Percentiles rank a stretch among this genome's conserved stretches.
These are phyloP conservation scores for Parmelia sp. DNA, from an alignment of 495 filamentous ascomycete species.

Conservation along the genomic window DNA sequence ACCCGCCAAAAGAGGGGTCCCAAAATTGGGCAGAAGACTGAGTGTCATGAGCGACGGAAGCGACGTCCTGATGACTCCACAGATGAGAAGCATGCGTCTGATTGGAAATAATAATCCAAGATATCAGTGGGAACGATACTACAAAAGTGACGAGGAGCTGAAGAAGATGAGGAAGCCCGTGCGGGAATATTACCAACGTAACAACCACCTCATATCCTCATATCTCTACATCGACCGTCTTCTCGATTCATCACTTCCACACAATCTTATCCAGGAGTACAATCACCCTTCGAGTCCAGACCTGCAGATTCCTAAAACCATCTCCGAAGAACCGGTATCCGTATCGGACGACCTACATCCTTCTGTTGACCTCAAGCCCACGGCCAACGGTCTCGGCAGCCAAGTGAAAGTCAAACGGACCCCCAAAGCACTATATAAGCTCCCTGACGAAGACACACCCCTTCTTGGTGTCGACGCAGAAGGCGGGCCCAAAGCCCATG, in stretches of 20 bases:
- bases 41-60: slow-evolving; percentile 34
- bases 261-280: slow-evolving; percentile 83
- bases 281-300: slow-evolving; percentile 33
- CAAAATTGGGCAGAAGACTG: slow-evolving; percentile 26
- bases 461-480: slow-evolving; percentile 40
- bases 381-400: slow-evolving; percentile 23
- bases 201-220: slow-evolving; percentile 74
- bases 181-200: slow-evolving; percentile 76
- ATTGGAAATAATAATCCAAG: slow-evolving; percentile 71
- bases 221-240: slow-evolving; percentile 90
- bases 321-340: slow-evolving; percentile 40
- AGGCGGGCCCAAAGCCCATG: slow-evolving; percentile 18
- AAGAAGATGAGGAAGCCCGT: slow-evolving; percentile 57
- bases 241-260: slow-evolving; percentile 80
- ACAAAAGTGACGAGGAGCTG: slow-evolving; percentile 61
- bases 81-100: slow-evolving; percentile 70
- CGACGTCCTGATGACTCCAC: slow-evolving; percentile 54
- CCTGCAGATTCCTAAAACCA: slow-evolving; percentile 51
- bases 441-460: slow-evolving; percentile 63
- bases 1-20: neutral
- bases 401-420: slow-evolving; percentile 63
- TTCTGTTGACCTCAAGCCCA: slow-evolving; percentile 24
- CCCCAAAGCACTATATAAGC: slow-evolving; percentile 70
- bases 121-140: slow-evolving; percentile 67
- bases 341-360: slow-evolving; percentile 29